Conservation (phyloP, 495 filamentous ascomycete genomes). For the Cryomyces minteri region DNA sequence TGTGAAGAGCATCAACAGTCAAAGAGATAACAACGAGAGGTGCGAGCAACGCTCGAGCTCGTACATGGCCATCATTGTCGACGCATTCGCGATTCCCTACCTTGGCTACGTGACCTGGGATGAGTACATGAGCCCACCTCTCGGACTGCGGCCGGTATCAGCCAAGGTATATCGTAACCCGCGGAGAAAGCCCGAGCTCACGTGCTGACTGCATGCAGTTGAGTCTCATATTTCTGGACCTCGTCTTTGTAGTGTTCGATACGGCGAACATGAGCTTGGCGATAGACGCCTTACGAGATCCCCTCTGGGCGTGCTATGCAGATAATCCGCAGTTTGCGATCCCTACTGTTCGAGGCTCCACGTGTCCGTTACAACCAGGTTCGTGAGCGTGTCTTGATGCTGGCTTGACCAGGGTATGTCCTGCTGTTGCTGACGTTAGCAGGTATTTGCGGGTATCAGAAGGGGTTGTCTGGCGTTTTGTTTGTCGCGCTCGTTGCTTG, state of each 20-base stretch:
- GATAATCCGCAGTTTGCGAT: conserved; percentile 11
- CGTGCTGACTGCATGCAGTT: conserved; percentile 12
- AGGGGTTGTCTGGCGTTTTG: conserved; percentile 62
- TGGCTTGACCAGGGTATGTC: not conserved
- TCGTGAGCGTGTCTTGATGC: not conserved
- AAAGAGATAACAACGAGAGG: conserved; percentile 17
- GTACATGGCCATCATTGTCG: conserved; percentile 78
- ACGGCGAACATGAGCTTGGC: conserved; percentile 80
- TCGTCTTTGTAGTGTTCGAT: conserved; percentile 93
- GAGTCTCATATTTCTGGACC: conserved; percentile 70
- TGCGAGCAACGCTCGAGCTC: conserved; percentile 50
- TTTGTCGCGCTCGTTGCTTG: conserved; percentile 73
- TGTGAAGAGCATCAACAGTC: conserved; percentile 8
- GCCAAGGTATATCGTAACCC: conserved; percentile 35
- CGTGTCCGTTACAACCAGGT: conserved; percentile 2
- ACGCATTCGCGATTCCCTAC: conserved; percentile 76
- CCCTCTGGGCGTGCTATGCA: conserved; percentile 38
- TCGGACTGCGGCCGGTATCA: conserved; percentile 64
- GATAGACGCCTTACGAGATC: conserved; percentile 64
- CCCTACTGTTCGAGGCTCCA: conserved; percentile 14
- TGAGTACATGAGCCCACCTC: conserved; percentile 84
- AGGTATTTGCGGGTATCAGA: conserved; percentile 46
- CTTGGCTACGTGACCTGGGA: conserved; percentile 87
- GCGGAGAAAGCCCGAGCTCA: too few relatives aligned
- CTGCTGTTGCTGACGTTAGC: conserved; percentile 18